A percentile compares a stretch with the other conserved stretches of the same genome.
Conservation (phyloP, 2,329 filamentous ascomycete species). For the Calonectria pseudoreteaudii region DNA sequence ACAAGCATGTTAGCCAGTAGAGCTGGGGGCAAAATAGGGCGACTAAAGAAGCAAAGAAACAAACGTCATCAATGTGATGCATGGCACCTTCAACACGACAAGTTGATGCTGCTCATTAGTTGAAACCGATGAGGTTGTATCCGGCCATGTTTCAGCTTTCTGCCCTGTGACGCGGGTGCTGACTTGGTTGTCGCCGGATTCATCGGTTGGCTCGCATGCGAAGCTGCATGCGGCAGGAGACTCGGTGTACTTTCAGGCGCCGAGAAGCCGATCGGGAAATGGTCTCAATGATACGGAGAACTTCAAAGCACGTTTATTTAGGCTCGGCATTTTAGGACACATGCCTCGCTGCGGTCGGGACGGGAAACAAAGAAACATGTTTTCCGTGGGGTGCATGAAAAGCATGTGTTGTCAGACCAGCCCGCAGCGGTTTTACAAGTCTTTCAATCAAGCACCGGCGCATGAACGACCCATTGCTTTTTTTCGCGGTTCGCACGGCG, state of each 20-base stretch:
- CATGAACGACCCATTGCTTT: slow-evolving; percentile 1
- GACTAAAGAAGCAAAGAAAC: not conserved
- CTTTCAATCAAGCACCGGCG: not conserved
- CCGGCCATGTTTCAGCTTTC: not conserved
- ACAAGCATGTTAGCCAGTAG: not conserved
- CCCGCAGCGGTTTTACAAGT: not conserved
- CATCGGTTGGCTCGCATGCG: not conserved
- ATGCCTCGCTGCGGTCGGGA: not conserved
- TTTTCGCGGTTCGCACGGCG: not conserved
- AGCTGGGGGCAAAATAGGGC: not conserved
- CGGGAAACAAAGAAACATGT: not conserved
- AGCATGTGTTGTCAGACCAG: not conserved
- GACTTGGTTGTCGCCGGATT: not conserved
- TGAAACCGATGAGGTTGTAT: not conserved
- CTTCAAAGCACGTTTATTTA: not conserved
- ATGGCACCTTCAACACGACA: not conserved
- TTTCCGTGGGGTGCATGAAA: not conserved
- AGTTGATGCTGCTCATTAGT: not conserved
- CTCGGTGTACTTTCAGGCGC: not conserved
- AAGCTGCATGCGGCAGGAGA: not conserved
- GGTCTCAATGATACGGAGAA: not conserved
- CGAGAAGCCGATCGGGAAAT: not conserved
- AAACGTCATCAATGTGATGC: not conserved
- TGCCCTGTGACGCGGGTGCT: not conserved
- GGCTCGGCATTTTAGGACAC: not conserved